phyloP scores from a whole-genome alignment of 2,329 filamentous ascomycete genomes.

The Chaetothyriales sp. region DNA sequence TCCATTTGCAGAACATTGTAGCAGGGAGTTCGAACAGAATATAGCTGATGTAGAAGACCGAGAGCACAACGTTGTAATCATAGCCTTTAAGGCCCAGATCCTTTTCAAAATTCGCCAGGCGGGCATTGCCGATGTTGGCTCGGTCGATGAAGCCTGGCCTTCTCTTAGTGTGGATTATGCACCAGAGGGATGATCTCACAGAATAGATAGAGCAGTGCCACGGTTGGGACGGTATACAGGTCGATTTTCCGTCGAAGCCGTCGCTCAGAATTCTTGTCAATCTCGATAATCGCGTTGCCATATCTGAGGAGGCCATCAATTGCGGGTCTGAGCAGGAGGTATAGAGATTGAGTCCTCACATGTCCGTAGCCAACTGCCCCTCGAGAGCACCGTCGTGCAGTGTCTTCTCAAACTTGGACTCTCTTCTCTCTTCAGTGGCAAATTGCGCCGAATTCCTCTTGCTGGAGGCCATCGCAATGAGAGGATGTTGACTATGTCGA shows the following conservation, averaged over 20 bases:
- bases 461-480: neutral
- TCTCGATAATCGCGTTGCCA: constrained; percentile 35
- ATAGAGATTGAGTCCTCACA: constrained; percentile 19
- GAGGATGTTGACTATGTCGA: neutral
- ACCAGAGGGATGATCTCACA: constrained; percentile 54
- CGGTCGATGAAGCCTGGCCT: constrained; percentile 43
- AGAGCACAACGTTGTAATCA: constrained; percentile 54
- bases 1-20: constrained; percentile 52
- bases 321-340: neutral
- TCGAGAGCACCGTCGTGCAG: constrained; percentile 18
- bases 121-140: constrained; percentile 55
- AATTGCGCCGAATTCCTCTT: neutral
- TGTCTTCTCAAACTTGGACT: constrained; percentile 5
- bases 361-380: constrained; percentile 34
- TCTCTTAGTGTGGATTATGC: constrained; percentile 29
- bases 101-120: constrained; percentile 46
- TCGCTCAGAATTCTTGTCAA: constrained; percentile 43
- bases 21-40: constrained; percentile 56
- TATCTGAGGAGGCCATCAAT: constrained; percentile 23
- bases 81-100: constrained; percentile 45
- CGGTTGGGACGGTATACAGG: constrained; percentile 48
- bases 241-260: constrained; percentile 50
- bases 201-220: constrained; percentile 52
- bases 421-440: neutral
- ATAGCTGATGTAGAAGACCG: constrained; percentile 56